Evolutionary conservation across 345 rosid species (phyloP).

Genomic region (Crucihimalaya himalaica): DNA sequence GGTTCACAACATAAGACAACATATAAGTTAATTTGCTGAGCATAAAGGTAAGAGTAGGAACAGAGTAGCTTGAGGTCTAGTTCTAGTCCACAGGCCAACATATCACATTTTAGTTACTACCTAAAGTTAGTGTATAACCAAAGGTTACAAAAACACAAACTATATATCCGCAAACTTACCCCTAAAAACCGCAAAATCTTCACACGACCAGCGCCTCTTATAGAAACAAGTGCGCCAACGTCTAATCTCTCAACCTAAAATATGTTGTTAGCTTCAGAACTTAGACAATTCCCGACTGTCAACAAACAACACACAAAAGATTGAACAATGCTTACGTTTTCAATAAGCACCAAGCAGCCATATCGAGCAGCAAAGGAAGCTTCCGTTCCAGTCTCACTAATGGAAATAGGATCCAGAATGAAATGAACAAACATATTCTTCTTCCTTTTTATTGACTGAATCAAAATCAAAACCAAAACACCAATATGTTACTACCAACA

Average conservation of each 20-base stretch:
- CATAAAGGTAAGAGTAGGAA: neutral
- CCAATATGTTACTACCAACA: neutral
- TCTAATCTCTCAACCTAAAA: slow-evolving; percentile 69
- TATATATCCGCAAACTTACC: slow-evolving; percentile 37
- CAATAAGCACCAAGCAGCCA: slow-evolving; percentile 71
- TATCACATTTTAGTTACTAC: neutral
- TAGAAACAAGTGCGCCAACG: slow-evolving; percentile 71
- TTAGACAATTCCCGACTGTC: neutral
- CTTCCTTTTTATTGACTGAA: slow-evolving; percentile 57
- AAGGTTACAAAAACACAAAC: neutral
- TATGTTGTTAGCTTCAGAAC: slow-evolving; percentile 18
- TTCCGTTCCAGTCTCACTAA: slow-evolving; percentile 58
- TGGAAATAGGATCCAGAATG: slow-evolving; percentile 67
- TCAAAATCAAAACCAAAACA: neutral
- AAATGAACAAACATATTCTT: slow-evolving; percentile 76
- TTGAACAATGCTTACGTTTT: slow-evolving; percentile 53
- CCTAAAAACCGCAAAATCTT: slow-evolving; percentile 54
- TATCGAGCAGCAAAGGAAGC: slow-evolving; percentile 79
- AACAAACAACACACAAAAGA: neutral
- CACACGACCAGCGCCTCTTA: slow-evolving; percentile 73
- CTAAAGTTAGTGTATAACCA: neutral
- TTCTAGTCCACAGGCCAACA: neutral
- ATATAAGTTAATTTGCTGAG: too few species aligned
- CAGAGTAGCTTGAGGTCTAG: neutral
- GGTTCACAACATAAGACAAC: too few species aligned